Percentiles rank a stretch among this genome's conserved stretches.
phyloP scores from a whole-genome alignment of 306 rosid genomes.

The Cajanus cajan region DNA sequence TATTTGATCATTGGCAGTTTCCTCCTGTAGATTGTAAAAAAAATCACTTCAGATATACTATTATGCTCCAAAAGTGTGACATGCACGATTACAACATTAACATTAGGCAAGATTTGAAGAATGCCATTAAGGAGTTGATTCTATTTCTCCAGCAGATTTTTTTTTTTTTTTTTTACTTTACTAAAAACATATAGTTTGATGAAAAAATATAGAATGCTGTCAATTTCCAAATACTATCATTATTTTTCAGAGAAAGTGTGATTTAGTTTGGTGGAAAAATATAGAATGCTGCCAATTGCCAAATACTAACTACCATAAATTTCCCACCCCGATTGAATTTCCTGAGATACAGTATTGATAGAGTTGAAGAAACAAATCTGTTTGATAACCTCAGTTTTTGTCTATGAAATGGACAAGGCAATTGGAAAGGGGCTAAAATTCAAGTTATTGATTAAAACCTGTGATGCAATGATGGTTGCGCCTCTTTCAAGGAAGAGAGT shows the following conservation, averaged over 20 bases:
- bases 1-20: neutral
- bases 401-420: neutral
- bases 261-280: neutral
- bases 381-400: neutral
- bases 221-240: neutral
- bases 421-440: neutral
- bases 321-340: constrained; percentile 2
- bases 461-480: constrained; percentile 62
- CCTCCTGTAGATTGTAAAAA: neutral
- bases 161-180: neutral
- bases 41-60: neutral
- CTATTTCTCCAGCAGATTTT: neutral
- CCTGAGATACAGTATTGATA: neutral
- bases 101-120: constrained; percentile 2
- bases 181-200: neutral
- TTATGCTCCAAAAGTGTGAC: neutral
- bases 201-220: neutral
- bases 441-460: constrained; percentile 38
- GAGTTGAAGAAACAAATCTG: neutral
- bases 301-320: neutral
- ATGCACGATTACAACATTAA: neutral
- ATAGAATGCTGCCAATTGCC: neutral
- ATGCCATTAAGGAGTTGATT: neutral
- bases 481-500: constrained; percentile 67
- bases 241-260: neutral